These are phyloP conservation scores for Barnettozyma pratensis DNA, from an alignment of 805 yeast species.

Conservation along the genomic window DNA sequence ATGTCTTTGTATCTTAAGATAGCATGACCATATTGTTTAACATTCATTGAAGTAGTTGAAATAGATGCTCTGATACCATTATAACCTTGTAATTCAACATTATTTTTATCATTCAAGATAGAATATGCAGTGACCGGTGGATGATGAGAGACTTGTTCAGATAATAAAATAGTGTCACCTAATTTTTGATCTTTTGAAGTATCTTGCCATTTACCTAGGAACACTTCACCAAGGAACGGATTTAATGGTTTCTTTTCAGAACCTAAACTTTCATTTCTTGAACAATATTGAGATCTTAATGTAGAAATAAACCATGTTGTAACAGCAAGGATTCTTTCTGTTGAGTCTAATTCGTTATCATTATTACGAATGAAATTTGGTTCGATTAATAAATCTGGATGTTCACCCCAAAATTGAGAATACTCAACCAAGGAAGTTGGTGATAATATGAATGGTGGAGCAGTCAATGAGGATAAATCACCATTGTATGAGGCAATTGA, in stretches of 20 bases:
- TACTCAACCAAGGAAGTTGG: constrained; percentile 87
- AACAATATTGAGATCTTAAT: constrained; percentile 87
- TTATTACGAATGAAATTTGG: constrained; percentile 50
- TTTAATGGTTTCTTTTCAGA: constrained; percentile 95
- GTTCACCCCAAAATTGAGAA: constrained; percentile 95
- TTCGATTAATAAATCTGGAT: constrained; percentile 74
- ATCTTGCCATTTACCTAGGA: constrained; percentile 83
- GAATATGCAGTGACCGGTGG: constrained; percentile 97
- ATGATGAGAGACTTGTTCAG: constrained; percentile 96
- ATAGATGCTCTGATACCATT: constrained; percentile 84
- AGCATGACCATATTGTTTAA: constrained; percentile 92
- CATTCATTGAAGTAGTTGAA: constrained; percentile 71
- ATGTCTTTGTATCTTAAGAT: constrained; percentile 57
- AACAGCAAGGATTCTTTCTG: constrained; percentile 73
- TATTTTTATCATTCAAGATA: constrained; percentile 65
- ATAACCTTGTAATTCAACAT: constrained; percentile 77
- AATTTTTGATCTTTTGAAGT: constrained; percentile 38
- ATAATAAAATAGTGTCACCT: constrained; percentile 74
- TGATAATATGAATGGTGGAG: constrained; percentile 94
- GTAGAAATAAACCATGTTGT: constrained; percentile 90
- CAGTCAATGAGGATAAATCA: constrained; percentile 88
- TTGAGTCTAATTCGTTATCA: constrained; percentile 40
- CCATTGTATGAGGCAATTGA: constrained; percentile 91
- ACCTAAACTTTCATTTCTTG: constrained; percentile 89
- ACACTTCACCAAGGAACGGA: constrained; percentile 93